Base-by-base conservation (phyloP, 108 stramenopile species). In the Cyclotella cryptica region DNA sequence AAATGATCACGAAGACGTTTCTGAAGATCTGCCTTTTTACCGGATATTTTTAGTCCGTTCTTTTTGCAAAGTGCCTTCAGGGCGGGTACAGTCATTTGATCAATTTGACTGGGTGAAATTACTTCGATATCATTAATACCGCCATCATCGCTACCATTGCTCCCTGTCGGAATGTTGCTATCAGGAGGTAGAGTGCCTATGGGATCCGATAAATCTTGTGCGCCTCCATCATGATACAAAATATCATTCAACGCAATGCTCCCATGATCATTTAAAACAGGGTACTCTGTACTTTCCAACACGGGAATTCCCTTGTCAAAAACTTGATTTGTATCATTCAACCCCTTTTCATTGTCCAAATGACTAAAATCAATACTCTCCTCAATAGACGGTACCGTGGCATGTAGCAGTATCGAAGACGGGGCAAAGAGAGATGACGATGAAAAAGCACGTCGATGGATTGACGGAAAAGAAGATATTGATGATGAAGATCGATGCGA, bases 11-110 rank as follows among this genome's bases (percentile, higher is more conserved):
- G 19, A 21, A 58, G 55, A 21, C 55, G 17, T 21, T 27, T 17
- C 21, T 58, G 22, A 13, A 58, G 24, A 17, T 58, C 55, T 21
- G 55, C 22, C 26, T 58, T 58, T 26, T 58, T 58, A 3, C 55
- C 55, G 13, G 26, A 58, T 17, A 58, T 9, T 58, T 58, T 58
- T 2, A 58, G 55, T 27, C 55, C 55, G 22, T 58, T 21, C 55
- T 58, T 13, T 21, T 26, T 58, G 26, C 55, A 58, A 9, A 21
- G 55, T 27, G 19, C 55, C 22, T 58, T 58, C 9, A 58, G 22
- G 19, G 22, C 19, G 22, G 55, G 19, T 24, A 58, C 3, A 28
- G 55, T 58, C 55, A 58, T 58, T 27, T 26, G 24, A 58, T 27
- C 26, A 28, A 58, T 13, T 24, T 27, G 19, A 58, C 9, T 49